Evolutionary conservation across 1,139 yeast genomes (phyloP).

Genomic region (Chernovozyma aurita): DNA sequence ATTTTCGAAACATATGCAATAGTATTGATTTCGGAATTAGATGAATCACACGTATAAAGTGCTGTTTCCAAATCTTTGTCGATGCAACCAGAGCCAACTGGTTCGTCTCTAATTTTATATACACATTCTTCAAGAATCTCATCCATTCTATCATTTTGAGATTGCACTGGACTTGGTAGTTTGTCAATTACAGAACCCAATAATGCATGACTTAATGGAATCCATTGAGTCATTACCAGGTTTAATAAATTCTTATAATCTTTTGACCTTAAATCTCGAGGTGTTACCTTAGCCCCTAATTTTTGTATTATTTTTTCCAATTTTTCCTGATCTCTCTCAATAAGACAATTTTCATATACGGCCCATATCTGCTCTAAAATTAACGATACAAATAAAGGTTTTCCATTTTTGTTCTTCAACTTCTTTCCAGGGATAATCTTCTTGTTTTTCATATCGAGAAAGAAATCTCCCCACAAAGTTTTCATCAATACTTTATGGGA

Average conservation of each 20-base stretch:
- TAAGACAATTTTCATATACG: constrained; percentile 66
- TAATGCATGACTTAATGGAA: constrained; percentile 85
- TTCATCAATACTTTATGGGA: constrained; percentile 74
- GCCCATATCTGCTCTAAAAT: constrained; percentile 93
- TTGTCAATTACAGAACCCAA: constrained; percentile 79
- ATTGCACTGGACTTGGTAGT: constrained; percentile 74
- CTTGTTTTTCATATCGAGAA: constrained; percentile 84
- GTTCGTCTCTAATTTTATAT: background rate
- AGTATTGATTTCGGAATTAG: constrained; percentile 52
- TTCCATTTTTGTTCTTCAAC: constrained; percentile 44
- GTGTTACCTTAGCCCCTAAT: constrained; percentile 61
- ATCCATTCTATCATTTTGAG: constrained; percentile 71
- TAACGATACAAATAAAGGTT: constrained; percentile 83
- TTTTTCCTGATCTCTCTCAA: constrained; percentile 65
- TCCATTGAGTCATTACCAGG: constrained; percentile 87
- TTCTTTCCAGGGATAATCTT: constrained; percentile 63
- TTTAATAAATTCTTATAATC: constrained; percentile 63
- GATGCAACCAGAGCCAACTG: constrained; percentile 27
- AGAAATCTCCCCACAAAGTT: constrained; percentile 95
- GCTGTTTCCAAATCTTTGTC: constrained; percentile 43
- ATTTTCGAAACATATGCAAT: constrained; percentile 89
- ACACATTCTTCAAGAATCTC: constrained; percentile 52
- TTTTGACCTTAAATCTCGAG: constrained; percentile 77
- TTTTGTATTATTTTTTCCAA: constrained; percentile 72
- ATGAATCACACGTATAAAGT: constrained; percentile 56